Base-by-base conservation (phyloP, 106 monocot species). In the Acanthochlamys bracteata region DNA sequence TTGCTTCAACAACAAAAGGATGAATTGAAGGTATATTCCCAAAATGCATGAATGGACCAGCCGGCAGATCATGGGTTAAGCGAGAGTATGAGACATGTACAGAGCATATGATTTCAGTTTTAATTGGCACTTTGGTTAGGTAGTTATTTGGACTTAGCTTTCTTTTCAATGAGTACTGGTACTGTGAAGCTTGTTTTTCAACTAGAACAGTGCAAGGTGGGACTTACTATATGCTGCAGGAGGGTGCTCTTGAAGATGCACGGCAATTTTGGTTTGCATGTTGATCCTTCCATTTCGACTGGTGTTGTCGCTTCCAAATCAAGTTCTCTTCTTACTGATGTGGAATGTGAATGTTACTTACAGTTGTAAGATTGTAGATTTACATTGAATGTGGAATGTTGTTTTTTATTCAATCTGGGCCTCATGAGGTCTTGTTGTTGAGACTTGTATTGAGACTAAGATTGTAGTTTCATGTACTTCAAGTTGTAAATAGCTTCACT, bases 151-250 rank as follows among this genome's bases (percentile, higher is more conserved):
- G 49, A 49, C 17, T 49, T 67, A 19, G 41, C 20, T 74, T 25
- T 23, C 39, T 21, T 53, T 68, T 14, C 20, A 14, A 53, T 64
- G 0, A n/a, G n/a, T n/a, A 24, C 80, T 80, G 88, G 83, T 8
- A 76, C 74, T 27, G 81, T 88, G 53, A 84, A 75, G 70, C 88
- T 88, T 62, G 46, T 88, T 7, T 88, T 88, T 72, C 88, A 88
- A 53, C 88, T 80, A 23, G 88, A 88, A 65, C 83, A 88, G 64
- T 75, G 83, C 39, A 7, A 47, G 40, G 88, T 78, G 11, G 88
- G 84, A 84, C 75, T 60, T 75, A 78, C 23, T 70, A 84, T 45
- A 71, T 88, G 53, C 51, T 88, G 17, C 43, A 78, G 59, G 80
- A 80, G 56, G 88, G 84, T 15, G 73, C 25, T 25, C 24, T 88